phyloP scores from a whole-genome alignment of 2,329 filamentous ascomycete species.

The Aureobasidium namibiae region DNA sequence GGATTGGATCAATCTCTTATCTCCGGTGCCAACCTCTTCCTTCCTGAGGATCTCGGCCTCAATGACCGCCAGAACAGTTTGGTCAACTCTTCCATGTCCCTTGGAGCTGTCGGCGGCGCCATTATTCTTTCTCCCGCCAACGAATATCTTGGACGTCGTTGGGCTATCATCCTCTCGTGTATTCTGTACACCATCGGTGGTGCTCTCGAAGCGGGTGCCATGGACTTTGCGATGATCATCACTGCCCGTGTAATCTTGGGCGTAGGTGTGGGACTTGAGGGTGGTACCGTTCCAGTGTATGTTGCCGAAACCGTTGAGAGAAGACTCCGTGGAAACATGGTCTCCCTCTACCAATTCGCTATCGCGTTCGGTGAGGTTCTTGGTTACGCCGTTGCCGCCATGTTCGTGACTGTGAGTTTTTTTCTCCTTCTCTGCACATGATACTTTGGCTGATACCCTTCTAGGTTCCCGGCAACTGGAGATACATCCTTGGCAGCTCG shows the following conservation, averaged over 20 bases:
- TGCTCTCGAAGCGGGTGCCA: slow-evolving; percentile 57
- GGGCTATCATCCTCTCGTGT: slow-evolving; percentile 61
- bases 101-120: slow-evolving; percentile 63
- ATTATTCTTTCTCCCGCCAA: slow-evolving; percentile 59
- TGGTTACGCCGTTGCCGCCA: slow-evolving; percentile 64
- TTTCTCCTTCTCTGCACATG: background rate
- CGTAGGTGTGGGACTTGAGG: slow-evolving; percentile 60
- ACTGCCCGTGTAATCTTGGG: slow-evolving; percentile 60
- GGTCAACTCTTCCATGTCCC: slow-evolving; percentile 62
- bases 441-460: background rate
- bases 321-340: slow-evolving; percentile 60
- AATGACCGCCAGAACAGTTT: slow-evolving; percentile 50
- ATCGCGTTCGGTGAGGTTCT: slow-evolving; percentile 68
- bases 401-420: slow-evolving; percentile 56
- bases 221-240: slow-evolving; percentile 65
- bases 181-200: slow-evolving; percentile 63
- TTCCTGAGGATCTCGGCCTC: slow-evolving; percentile 52
- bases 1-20: slow-evolving; percentile 68
- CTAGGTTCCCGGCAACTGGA: slow-evolving; percentile 51
- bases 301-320: slow-evolving; percentile 65
- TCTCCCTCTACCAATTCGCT: slow-evolving; percentile 68
- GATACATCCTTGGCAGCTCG: slow-evolving; percentile 57
- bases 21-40: slow-evolving; percentile 59
- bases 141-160: slow-evolving; percentile 58
- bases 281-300: slow-evolving; percentile 66